Base-by-base conservation (phyloP, 78 protist genomes). In the Diacronema lutheri region DNA sequence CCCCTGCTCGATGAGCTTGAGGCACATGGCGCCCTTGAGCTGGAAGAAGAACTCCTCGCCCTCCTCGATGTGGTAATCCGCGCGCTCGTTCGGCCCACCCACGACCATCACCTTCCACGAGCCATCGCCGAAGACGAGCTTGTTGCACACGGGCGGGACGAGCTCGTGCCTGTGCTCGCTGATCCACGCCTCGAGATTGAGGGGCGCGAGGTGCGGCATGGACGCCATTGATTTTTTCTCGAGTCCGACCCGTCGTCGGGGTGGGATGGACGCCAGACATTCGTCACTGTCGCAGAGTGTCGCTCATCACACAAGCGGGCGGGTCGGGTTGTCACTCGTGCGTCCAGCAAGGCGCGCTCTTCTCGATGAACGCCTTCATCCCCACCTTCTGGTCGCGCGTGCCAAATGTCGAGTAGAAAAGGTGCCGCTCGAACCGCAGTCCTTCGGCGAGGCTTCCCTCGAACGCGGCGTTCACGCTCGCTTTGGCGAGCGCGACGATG, bases 401-500 rank as follows among this genome's bases (percentile, higher is more conserved):
- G 44, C 91, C 97, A 69, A 97, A 97, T 31, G 98, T 93, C 55
- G 98, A 37, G 74, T 95, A 94, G 95, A 97, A 97, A 46, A 94
- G 19, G 65, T 94, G 90, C 31, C 93, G 61, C 91, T 97, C 99
- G 64, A 83, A 65, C 82, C 50, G 82, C 38, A 90, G 76, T 46
- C 97, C 99, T 81, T 95, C 98, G 57, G 33, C 44, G n/a, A 96
- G 90, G 10, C 92, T 65, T 44, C 78, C 26, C 83, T 96, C 95
- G 78, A 86, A 86, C 44, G 96, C 88, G 58, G 66, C 66, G 41
- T 33, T 14, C 29, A 37, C 29, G 46, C 16, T 12, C 23, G 81
- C 41, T 58, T 71, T 71, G n/a, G 79, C 79, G 25, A 50, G 11
- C 44, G 81, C 62, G n/a, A 29, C 81, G 62, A 94, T 84, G 26